Evolutionary conservation across 805 yeast genomes (phyloP).

Genomic region (Wickerhamiella occidentalis): DNA sequence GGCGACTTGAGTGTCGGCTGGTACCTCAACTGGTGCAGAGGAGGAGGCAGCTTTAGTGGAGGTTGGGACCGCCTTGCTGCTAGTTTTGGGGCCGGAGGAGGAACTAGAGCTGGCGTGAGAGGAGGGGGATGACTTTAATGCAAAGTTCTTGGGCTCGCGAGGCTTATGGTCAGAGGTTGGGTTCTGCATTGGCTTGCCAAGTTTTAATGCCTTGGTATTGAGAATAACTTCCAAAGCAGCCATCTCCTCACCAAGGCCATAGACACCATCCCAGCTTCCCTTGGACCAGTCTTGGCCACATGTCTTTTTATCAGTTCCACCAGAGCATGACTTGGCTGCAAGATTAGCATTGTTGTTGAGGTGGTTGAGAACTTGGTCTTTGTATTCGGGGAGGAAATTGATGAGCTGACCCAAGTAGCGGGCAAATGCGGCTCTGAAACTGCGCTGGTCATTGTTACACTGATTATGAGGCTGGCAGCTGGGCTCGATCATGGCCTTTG

Average conservation of each 20-base stretch:
- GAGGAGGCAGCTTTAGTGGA: neutral
- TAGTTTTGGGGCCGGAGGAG: neutral
- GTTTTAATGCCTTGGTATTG: conserved; percentile 26
- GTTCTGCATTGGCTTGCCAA: conserved; percentile 2
- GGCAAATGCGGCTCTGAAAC: conserved; percentile 55
- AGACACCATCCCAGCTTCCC: conserved; percentile 48
- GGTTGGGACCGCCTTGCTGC: neutral
- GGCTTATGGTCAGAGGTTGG: neutral
- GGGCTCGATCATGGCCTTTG: conserved; percentile 47
- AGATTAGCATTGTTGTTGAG: conserved; percentile 43
- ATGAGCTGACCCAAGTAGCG: conserved; percentile 51
- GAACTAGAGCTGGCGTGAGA: neutral
- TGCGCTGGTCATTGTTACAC: conserved; percentile 59
- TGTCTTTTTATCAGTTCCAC: conserved; percentile 63
- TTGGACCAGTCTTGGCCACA: conserved; percentile 63
- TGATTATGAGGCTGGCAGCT: conserved; percentile 43
- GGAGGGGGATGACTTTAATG: neutral
- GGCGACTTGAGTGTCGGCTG: neutral
- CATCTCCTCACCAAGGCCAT: conserved; percentile 74
- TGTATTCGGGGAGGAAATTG: conserved; percentile 43
- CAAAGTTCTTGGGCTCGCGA: neutral
- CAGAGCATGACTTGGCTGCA: conserved; percentile 64
- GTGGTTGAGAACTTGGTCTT: conserved; percentile 33
- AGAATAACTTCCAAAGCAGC: conserved; percentile 54
- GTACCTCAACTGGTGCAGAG: neutral